Base-by-base conservation (phyloP, 2,329 filamentous ascomycete species). In the Penicillium sp. region DNA sequence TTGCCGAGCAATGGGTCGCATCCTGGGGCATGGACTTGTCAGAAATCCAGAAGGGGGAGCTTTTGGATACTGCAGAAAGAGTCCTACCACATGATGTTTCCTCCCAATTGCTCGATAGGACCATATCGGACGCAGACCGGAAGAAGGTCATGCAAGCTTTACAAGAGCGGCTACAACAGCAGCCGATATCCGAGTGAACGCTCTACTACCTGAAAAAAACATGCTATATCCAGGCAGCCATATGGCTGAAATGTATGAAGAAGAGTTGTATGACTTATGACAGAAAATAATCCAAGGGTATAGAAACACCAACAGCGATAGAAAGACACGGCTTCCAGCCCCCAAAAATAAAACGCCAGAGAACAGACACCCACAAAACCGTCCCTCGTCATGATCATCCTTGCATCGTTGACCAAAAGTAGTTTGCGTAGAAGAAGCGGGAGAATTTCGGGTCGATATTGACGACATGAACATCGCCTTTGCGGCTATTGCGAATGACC, bases 381-480 rank as follows among this genome's bases (percentile, higher is more conserved):
- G n/a, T 36, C 27, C 29, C 15, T 17, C 31, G 13, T 27, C 6
- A 44, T 44, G 21, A 49, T 65, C 62, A 77, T 35, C 71, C 74
- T 74, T 79, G 96, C 73, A 97, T 81, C 31, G 87, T 93, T 69
- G 91, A 84, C 94, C 94, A 99, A 71, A 97, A 96, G 74, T 96
- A 96, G 69, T 96, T 96, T 23, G 93, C 91, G 70, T 97, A 96
- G 71, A 96, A 97, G 74, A 89, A 93, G 61, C 88, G 84, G 58
- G 90, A 93, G 74, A 96, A 93, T 78, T 94, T 96, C 68, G 89
- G 87, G 68, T 97, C 93, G 73, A 99, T 87, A 70, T 96, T 96
- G 60, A 99, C 88, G 49, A 97, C 90, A 73, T 96, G 91, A 51
- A 97, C 91, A 73, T 97, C 93, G 9, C 92, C 93, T 79, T 92